Evolutionary conservation across 78 protist genomes (phyloP).

Genomic region (Carpediemonas membranifera): DNA sequence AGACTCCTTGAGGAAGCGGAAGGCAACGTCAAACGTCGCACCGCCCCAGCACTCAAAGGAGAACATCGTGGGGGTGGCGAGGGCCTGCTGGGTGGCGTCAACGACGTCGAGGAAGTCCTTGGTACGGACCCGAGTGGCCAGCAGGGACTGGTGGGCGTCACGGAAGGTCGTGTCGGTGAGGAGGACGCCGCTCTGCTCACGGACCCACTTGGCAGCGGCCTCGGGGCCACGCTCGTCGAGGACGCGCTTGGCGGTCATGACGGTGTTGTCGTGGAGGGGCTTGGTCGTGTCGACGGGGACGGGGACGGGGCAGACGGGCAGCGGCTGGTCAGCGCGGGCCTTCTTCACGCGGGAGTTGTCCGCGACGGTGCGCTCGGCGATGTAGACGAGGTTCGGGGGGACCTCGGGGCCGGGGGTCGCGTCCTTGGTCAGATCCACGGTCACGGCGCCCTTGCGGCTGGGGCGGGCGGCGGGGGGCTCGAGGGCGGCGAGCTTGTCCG

Average conservation of each 20-base stretch:
- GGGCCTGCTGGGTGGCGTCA: neutral
- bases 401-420: neutral
- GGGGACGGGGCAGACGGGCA: neutral
- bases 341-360: neutral
- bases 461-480: neutral
- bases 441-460: too few species aligned
- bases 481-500: neutral
- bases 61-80: neutral
- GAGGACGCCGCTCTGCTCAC: slow-evolving; percentile 14
- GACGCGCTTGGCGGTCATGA: slow-evolving; percentile 5
- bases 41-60: slow-evolving; percentile 74
- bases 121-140: slow-evolving; percentile 61
- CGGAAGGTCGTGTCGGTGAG: slow-evolving; percentile 71
- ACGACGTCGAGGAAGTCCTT: too few species aligned
- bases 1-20: slow-evolving; percentile 61
- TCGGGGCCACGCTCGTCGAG: slow-evolving; percentile 11
- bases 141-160: slow-evolving; percentile 73
- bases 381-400: slow-evolving; percentile 2
- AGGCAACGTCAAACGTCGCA: slow-evolving; percentile 77
- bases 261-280: neutral
- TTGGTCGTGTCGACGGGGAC: neutral
- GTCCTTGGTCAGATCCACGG: too few species aligned
- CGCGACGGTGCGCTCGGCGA: neutral
- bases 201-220: neutral
- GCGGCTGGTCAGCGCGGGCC: neutral